phyloP scores from a whole-genome alignment of 768 basidiomycete genomes.

The Dioszegia hungarica region DNA sequence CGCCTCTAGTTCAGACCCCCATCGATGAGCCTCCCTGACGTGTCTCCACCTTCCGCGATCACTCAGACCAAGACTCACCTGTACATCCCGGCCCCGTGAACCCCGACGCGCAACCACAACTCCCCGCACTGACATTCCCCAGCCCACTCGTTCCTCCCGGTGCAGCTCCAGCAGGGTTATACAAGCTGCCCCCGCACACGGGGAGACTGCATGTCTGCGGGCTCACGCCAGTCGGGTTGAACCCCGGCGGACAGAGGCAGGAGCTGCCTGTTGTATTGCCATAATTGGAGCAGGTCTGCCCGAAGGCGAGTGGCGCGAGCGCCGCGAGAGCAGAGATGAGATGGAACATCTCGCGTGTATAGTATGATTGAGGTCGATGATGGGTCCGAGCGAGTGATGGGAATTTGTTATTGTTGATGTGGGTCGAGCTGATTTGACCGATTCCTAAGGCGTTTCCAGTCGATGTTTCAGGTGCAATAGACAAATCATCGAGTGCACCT shows the following conservation, averaged over 20 bases:
- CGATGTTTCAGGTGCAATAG: no score
- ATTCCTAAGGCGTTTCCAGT: no score
- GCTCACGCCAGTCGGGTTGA: slow-evolving; percentile 43
- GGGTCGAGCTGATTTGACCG: no score
- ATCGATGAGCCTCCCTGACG: no score
- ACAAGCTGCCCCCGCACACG: slow-evolving; percentile 75
- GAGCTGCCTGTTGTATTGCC: slow-evolving; percentile 54
- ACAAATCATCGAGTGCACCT: no score
- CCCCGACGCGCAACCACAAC: slow-evolving; percentile 66
- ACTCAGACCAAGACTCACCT: slow-evolving; percentile 24
- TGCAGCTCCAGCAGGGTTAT: slow-evolving; percentile 55
- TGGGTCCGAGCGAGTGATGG: no score
- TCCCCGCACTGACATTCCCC: slow-evolving; percentile 63
- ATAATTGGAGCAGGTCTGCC: slow-evolving; percentile 62
- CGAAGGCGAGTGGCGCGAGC: not conserved
- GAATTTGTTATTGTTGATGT: no score
- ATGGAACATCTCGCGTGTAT: not conserved
- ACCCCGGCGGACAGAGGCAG: slow-evolving; percentile 77
- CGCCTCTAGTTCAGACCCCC: no score
- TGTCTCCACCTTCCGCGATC: not conserved
- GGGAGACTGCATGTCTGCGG: slow-evolving; percentile 47
- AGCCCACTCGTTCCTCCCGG: slow-evolving; percentile 54
- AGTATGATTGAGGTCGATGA: no score
- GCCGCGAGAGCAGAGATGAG: not conserved
- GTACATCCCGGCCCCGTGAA: slow-evolving; percentile 61